phyloP scores from a whole-genome alignment of 129 eudicot species.

The Arctium lappa region DNA sequence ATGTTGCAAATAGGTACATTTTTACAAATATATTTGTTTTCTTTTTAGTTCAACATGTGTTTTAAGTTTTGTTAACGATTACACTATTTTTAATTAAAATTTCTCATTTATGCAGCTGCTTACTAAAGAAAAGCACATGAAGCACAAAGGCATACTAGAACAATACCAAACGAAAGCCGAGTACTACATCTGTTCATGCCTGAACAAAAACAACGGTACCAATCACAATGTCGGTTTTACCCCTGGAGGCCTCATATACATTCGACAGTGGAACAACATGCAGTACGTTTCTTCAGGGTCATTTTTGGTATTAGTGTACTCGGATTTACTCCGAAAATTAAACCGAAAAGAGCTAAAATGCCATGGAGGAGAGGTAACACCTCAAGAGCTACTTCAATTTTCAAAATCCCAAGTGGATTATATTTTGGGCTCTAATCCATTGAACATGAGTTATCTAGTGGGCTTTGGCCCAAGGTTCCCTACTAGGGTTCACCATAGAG shows the following conservation, averaged over 20 bases:
- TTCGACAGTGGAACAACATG: constrained; percentile 91
- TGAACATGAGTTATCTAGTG: constrained; percentile 70
- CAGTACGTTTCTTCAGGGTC: constrained; percentile 62
- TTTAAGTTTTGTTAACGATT: background rate
- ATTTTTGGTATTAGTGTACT: constrained; percentile 53
- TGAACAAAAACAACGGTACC: constrained; percentile 58
- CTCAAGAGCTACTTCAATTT: constrained; percentile 44
- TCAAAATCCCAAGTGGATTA: constrained; percentile 76
- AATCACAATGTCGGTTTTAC: constrained; percentile 47
- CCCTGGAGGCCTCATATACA: constrained; percentile 69
- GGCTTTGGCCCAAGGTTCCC: constrained; percentile 67
- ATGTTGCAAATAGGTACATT: background rate
- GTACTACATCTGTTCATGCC: constrained; percentile 67
- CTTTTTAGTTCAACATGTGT: background rate
- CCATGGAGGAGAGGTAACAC: constrained; percentile 33
- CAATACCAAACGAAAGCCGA: constrained; percentile 69
- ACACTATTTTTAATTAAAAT: background rate
- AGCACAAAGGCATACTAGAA: constrained; percentile 35
- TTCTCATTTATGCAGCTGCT: constrained; percentile 49
- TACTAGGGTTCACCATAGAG: constrained; percentile 76
- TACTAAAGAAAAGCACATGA: constrained; percentile 36
- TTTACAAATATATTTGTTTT: background rate
- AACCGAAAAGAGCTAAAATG: constrained; percentile 40
- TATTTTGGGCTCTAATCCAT: constrained; percentile 74
- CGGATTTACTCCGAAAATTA: constrained; percentile 45